Base-by-base conservation (phyloP, 2,329 filamentous ascomycete genomes). In the Diaporthe sp. region DNA sequence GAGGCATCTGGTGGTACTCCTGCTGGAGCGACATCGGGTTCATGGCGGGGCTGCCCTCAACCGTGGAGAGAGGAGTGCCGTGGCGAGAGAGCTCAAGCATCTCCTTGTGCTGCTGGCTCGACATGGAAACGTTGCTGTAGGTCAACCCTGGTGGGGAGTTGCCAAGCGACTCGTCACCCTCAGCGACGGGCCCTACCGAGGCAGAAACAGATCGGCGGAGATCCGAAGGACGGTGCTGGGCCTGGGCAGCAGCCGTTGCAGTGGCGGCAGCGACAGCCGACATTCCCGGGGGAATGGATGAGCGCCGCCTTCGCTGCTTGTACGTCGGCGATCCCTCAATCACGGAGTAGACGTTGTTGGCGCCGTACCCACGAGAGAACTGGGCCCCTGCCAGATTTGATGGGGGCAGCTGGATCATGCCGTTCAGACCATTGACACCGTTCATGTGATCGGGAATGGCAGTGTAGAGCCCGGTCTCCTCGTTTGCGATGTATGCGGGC, bases 291-390 rank as follows among this genome's bases (percentile, higher is more conserved):
- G 96, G 95, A 77, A 98, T 95, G 57, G 96, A 98, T 49, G 97
- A 98, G 77, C 97, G 94, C 79, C 97, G 92, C 84, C 97, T 92
- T 80, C 97, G 92, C 88, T 98, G 97, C 90, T 99, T 99, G 88
- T 99, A 99, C 51, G 97, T 98, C 17, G 97, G 97, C 39, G 97
- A 99, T 67, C 97, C 97, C 87, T 99, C 97, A 82, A 98, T 97
- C 68, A 98, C 96, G 67, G 95, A 96, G 88, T 98, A 98, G 79
- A 97, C 94, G 83, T 95, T 98, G 84, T 93, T 94, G 71, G 88
- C 83, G 76, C 89, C 89, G 79, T 95, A 95, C 44, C 93, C 91
- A 61, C 94, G 92, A 37, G 93, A 91, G 85, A 95, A 98, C 81
- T 96, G 94, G 67, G 93, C 91, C 42, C 93, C 94, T 73, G 93